phyloP scores from a whole-genome alignment of 2,329 filamentous ascomycete genomes.

The Talaromyces islandicus region DNA sequence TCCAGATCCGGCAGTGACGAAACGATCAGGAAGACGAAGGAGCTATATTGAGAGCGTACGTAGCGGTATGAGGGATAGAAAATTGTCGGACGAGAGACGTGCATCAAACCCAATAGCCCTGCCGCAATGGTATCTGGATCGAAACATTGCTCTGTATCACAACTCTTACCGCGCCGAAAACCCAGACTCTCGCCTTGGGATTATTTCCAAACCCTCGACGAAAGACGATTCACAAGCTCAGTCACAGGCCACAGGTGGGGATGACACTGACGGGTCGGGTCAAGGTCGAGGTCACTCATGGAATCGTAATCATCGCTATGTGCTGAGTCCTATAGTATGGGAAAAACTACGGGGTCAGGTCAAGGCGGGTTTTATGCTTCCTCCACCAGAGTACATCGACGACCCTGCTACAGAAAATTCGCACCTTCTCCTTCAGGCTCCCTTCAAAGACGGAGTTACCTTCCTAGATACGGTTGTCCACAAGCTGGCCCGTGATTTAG shows the following conservation, averaged over 20 bases:
- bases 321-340: constrained; percentile 37
- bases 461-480: constrained; percentile 58
- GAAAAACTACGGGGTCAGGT: constrained; percentile 47
- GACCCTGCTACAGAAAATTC: constrained; percentile 48
- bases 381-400: constrained; percentile 33
- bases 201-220: background rate
- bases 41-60: constrained; percentile 35
- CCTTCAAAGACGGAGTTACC: constrained; percentile 47
- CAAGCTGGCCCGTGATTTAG: constrained; percentile 55
- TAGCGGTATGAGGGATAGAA: constrained; percentile 32
- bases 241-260: background rate
- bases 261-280: background rate
- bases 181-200: constrained; percentile 8
- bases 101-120: constrained; percentile 19
- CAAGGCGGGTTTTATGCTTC: constrained; percentile 45
- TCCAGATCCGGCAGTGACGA: background rate
- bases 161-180: constrained; percentile 17
- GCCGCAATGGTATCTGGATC: constrained; percentile 33
- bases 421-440: constrained; percentile 55
- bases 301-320: constrained; percentile 26
- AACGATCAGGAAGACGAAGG: constrained; percentile 19
- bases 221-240: background rate
- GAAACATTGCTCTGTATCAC: constrained; percentile 25
- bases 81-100: constrained; percentile 15
- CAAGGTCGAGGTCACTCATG: background rate